These are phyloP conservation scores for Leptodermis oblonga DNA, from an alignment of 257 asterid genomes.

Conservation along the genomic window DNA sequence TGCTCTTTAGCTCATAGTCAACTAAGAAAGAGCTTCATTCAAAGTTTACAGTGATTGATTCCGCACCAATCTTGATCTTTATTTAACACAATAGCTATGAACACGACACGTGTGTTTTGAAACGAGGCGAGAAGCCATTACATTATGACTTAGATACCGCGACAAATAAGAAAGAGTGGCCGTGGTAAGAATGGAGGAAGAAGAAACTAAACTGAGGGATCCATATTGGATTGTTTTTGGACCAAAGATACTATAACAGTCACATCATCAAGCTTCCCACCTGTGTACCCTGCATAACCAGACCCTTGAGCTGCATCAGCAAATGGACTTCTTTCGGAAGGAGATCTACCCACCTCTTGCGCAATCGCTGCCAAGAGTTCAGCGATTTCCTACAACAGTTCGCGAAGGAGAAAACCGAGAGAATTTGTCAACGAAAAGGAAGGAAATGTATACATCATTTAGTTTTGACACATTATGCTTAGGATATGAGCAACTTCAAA, in stretches of 20 bases:
- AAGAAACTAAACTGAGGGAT: neutral
- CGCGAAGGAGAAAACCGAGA: neutral
- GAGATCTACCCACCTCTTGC: conserved; percentile 54
- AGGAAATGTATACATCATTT: too few relatives aligned
- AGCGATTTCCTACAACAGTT: conserved; percentile 56
- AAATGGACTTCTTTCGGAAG: conserved; percentile 59
- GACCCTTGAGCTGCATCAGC: conserved; percentile 77
- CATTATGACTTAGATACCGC: neutral
- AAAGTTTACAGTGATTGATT: neutral
- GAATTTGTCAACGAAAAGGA: neutral
- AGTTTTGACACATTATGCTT: too few relatives aligned
- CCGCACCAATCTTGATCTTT: neutral
- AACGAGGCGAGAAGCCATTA: too few relatives aligned
- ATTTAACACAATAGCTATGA: neutral
- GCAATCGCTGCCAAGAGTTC: conserved; percentile 58
- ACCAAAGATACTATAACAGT: conserved; percentile 76
- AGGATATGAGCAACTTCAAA: neutral
- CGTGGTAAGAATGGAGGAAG: neutral
- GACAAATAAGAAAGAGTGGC: neutral
- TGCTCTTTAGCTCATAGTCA: neutral
- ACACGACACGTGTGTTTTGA: too few relatives aligned
- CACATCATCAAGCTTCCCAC: conserved; percentile 80
- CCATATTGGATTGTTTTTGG: conserved; percentile 18
- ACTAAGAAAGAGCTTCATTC: neutral
- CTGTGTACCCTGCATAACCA: conserved; percentile 54